Base-by-base conservation (phyloP, 108 stramenopile genomes). In the Nitzschia palea region DNA sequence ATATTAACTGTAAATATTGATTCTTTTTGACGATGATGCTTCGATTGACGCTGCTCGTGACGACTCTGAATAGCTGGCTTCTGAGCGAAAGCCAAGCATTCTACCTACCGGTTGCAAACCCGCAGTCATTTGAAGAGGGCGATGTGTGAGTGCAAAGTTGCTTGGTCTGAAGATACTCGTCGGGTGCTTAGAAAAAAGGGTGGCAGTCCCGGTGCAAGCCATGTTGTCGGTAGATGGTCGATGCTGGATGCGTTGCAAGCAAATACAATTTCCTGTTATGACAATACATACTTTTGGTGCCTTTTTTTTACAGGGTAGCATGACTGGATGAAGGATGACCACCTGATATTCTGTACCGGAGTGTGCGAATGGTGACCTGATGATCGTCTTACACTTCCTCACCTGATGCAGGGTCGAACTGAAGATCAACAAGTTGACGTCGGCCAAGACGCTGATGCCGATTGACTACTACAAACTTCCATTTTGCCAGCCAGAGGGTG, bases 401-500 rank as follows among this genome's bases (percentile, higher is more conserved):
- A 8, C 37, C n/a, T n/a, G n/a, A n/a, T n/a, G n/a, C 78, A 87
- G 85, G 29, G 88, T 87, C 40, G 74, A 78, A 43, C 74, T 90
- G 31, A 87, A 90, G 55, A 84, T 87, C 12, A 87, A 87, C 76
- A 87, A 85, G 64, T 67, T 90, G 64, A 86, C 89, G 26, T 90
- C 89, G 59, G 71, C 59, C 34, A 76, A 86, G 56, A 81, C 83
- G 9, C 88, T 95, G 52, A 67, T 97, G 14, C 93, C 94, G n/a
- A 81, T 86, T 50, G 92, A 93, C 68, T 96, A 94, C 86, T 98
- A 98, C 83, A 60, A 65, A 47, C 74, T 95, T 35, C 92, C 95
- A 42, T 95, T 90, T 81, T 98, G 97, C 83, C 74, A 77, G 40
- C 95, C 97, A 31, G 77, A 74, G 0, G 82, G 70, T 15, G 90